These are phyloP conservation scores for Amesomyces nigricolor DNA, from an alignment of 2,329 filamentous ascomycete species.

Conservation along the genomic window DNA sequence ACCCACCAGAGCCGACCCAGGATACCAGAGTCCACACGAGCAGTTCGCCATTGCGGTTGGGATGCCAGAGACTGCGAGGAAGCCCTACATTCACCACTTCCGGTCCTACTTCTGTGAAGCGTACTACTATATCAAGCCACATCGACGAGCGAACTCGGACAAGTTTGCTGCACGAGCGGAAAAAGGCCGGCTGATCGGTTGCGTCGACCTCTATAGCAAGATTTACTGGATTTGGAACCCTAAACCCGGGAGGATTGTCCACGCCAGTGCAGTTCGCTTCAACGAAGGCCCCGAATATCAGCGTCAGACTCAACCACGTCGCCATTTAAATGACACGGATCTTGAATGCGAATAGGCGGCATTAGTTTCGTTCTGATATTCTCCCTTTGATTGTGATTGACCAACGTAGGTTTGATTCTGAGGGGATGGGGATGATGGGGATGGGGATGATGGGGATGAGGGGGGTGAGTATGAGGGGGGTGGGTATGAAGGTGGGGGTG, in stretches of 20 bases:
- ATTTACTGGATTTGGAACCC: constrained; percentile 1
- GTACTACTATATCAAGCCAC: constrained; percentile 3
- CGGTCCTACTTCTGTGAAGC: constrained; percentile 1
- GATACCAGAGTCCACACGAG: neutral
- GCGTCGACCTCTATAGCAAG: neutral
- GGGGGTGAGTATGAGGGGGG: too few relatives aligned
- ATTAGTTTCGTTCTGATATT: too few relatives aligned
- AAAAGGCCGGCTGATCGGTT: neutral
- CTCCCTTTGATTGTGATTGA: too few relatives aligned
- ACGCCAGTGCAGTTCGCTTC: neutral
- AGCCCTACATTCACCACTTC: constrained; percentile 1
- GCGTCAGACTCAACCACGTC: too few relatives aligned
- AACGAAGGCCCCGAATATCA: neutral
- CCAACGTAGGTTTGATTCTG: too few relatives aligned
- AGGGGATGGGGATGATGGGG: too few relatives aligned
- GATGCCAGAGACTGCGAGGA: neutral
- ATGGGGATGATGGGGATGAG: too few relatives aligned
- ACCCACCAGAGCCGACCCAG: neutral
- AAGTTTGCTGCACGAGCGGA: neutral
- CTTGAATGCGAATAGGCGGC: too few relatives aligned
- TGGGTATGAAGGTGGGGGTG: too few relatives aligned
- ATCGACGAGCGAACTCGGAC: neutral
- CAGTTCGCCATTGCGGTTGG: neutral
- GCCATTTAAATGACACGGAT: too few relatives aligned
- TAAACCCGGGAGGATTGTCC: neutral